Evolutionary conservation across 805 yeast species (phyloP).

Genomic region (Candida hungchunana): DNA sequence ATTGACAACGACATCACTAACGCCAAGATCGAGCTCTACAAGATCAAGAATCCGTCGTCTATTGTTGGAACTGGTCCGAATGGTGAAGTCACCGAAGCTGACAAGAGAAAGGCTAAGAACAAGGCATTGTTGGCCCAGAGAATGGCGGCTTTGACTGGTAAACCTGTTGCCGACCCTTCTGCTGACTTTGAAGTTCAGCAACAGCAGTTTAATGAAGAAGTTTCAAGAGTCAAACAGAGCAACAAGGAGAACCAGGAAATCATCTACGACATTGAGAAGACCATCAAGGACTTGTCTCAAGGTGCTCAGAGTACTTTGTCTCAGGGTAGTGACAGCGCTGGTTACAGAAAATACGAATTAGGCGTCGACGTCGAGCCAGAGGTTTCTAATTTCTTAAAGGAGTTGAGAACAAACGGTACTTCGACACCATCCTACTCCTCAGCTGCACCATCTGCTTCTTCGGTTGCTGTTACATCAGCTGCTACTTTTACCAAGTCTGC

Average conservation of each 20-base stretch:
- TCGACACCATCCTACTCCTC: conserved; percentile 1
- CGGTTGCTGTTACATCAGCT: neutral
- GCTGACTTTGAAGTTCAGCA: conserved; percentile 34
- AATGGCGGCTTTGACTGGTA: conserved; percentile 92
- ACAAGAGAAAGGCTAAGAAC: conserved; percentile 73
- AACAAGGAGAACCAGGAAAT: conserved; percentile 52
- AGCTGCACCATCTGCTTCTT: conserved; percentile 1
- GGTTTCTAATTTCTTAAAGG: conserved; percentile 58
- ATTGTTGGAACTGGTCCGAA: conserved; percentile 82
- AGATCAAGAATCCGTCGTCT: conserved; percentile 63
- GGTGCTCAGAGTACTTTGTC: conserved; percentile 34
- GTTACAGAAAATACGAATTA: conserved; percentile 71
- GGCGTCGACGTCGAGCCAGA: conserved; percentile 74
- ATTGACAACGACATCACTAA: conserved; percentile 66
- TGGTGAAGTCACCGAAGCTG: conserved; percentile 82
- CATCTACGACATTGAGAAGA: conserved; percentile 65
- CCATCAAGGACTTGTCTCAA: conserved; percentile 56
- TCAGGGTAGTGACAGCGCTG: conserved; percentile 38
- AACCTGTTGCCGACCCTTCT: conserved; percentile 42
- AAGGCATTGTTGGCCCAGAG: conserved; percentile 76
- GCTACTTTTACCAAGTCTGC: conserved; percentile 18
- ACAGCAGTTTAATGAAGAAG: conserved; percentile 43
- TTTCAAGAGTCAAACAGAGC: conserved; percentile 47
- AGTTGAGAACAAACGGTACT: conserved; percentile 35
- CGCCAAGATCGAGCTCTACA: conserved; percentile 61